Evolutionary conservation across 2,329 filamentous ascomycete species (phyloP), one percentile per base, ranked within the genome.

Genomic region (Colletotrichum horii): DNA sequence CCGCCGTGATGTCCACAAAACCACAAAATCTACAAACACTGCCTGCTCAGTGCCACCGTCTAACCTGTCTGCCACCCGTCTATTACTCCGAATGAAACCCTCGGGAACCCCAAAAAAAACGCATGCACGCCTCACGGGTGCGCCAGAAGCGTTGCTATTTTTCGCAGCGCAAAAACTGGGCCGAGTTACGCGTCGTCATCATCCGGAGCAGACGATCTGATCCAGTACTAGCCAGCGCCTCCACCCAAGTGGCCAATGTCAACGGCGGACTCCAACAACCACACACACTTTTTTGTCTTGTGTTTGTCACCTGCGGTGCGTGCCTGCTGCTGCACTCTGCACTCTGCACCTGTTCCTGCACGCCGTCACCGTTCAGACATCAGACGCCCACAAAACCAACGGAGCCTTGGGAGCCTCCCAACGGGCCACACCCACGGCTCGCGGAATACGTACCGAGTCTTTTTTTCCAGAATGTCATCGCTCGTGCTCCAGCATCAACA

Each of bases 141-240:
- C 65, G 36, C 55, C 64, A 38, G 26, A 48, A n/a, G 48, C 58
- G 56, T 55, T 74, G 65, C 70, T 73, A 74, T 76, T 73, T 76
- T 76, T 74, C 48, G 70, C 74, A 73, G 43, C 74, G 32, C 65
- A 56, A 73, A 76, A 76, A 24, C 58, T 66, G 74, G 74, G 58
- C 48, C 74, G 34, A 43, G 62, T 76, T 74, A 76, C 74, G 74
- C 74, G 74, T 76, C 74, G 64, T 74, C 65, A 32, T 74, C 65
- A 26, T 56, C 52, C 60, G 19, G 28, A 36, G 24, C 34, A 32
- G 60, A 58, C 43, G 43, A 43, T 71, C 60, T 26, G 52, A 62
- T 61, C 67, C 62, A 30, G 36, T 36, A 19, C 38, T 22, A 14
- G 30, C 68, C 58, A 36, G 58, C 60, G 38, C 68, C 68, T 55